Evolutionary conservation across 768 basidiomycete genomes (phyloP), one percentile per base, ranked within the genome.

Genomic region (Russula dissimulans): DNA sequence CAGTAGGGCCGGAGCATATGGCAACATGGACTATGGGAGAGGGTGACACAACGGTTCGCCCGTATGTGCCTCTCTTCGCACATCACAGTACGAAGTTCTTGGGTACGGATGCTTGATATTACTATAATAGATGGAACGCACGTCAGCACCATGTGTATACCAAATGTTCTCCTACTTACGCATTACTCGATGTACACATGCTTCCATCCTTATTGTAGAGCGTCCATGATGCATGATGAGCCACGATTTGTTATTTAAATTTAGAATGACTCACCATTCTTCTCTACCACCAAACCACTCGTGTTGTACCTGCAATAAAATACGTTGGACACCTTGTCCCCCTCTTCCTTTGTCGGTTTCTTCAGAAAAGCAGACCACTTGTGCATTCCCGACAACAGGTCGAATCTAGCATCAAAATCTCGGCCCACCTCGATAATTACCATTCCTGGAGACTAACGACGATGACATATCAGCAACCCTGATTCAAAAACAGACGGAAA

Each of bases 381-480:
- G 63, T 80, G 78, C 49, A 66, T 70, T 4, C 78, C 79, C 29
- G 80, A 72, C 4, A 79, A 63, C 4, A 57, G 54, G 18, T 73
- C 68, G 65, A 75, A 72, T 11, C 22, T 26, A 26, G 69, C 50
- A 3, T 63, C 51, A 31, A 71, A 74, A 1, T 66, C 52, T 22
- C 74, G 69, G 29, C 60, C 69, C 32, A 80, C 66, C 47, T 79
- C 79, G 59, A 80, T 69, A 52, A 80, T 74, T 46, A 80, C 71
- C 71, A 75, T 77, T 52, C 71, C 76, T 10, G 73, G 76, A 1
- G 79, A 75, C 77, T 52, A 38, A 22, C 22, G 22, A 26, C 22
- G 22, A 26, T 26, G 22, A 2, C 22, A 26, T 26, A 26, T 26
- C 22, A 26, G 22, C 2, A 26, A 26, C 22, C 22, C 22, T 2